Conservation (phyloP, 352 stramenopile species). For the Hyaloperonospora arabidopsidis region DNA sequence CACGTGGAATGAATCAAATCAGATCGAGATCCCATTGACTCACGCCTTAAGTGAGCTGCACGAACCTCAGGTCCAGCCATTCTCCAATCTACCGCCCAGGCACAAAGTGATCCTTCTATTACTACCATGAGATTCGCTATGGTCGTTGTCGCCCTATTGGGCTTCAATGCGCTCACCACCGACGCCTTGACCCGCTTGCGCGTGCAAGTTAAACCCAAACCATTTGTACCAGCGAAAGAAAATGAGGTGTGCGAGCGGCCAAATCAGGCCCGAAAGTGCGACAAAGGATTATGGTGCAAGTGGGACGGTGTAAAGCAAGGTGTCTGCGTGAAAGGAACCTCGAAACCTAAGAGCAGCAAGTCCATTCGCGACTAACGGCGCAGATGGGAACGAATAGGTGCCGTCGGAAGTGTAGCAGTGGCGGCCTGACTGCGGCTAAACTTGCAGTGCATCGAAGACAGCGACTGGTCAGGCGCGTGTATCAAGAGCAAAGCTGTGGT, state of each 20-base stretch:
- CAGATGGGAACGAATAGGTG: neutral
- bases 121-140: conserved; percentile 15
- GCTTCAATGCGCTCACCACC: conserved; percentile 2
- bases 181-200: conserved; percentile 17
- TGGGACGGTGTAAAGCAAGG: conserved; percentile 11
- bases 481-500: conserved; percentile 22
- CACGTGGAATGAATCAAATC: neutral
- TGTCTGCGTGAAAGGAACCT: neutral
- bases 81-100: conserved; percentile 12
- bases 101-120: neutral
- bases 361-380: neutral
- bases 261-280: conserved; percentile 24
- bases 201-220: too few relatives aligned
- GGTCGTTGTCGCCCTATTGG: conserved; percentile 13
- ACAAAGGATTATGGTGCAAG: conserved; percentile 24
- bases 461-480: conserved; percentile 22
- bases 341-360: neutral
- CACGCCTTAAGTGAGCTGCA: conserved; percentile 1
- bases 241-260: conserved; percentile 29
- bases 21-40: conserved; percentile 4
- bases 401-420: conserved; percentile 3
- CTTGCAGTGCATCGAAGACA: conserved; percentile 27
- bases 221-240: conserved; percentile 17
- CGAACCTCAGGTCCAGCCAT: conserved; percentile 8
- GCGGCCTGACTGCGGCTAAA: conserved; percentile 14